Evolutionary conservation across 768 basidiomycete species (phyloP).

Genomic region (Lentinula sp.): DNA sequence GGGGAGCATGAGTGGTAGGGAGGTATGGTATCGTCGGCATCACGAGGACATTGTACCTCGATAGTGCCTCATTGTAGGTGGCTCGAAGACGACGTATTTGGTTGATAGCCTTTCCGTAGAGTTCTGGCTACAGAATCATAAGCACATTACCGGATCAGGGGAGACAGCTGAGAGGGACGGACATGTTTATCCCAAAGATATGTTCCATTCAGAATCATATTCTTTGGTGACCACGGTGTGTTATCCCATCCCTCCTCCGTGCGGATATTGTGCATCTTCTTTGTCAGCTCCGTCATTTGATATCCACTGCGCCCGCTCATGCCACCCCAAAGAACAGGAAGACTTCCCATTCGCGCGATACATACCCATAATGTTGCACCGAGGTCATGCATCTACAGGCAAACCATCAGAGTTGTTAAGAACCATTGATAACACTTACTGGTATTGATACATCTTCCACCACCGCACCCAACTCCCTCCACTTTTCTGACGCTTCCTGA

Average conservation of each 20-base stretch:
- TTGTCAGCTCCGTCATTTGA: not conserved
- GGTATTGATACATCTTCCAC: constrained; percentile 4
- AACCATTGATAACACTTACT: not conserved
- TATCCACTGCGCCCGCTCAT: not conserved
- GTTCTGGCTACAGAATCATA: not conserved
- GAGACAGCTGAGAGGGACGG: not conserved
- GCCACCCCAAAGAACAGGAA: not conserved
- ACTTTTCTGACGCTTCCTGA: not conserved
- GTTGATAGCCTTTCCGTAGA: constrained; percentile 4
- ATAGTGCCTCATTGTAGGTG: not conserved
- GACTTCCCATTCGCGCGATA: not conserved
- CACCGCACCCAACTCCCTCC: not conserved
- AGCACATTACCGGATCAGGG: too few relatives aligned
- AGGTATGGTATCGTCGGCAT: constrained; percentile 7
- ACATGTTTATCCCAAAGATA: constrained; percentile 1
- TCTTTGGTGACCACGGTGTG: not conserved
- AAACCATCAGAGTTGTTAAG: not conserved
- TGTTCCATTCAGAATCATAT: not conserved
- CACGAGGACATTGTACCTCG: not conserved
- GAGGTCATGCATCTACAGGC: not conserved
- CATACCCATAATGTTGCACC: not conserved
- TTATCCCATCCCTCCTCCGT: constrained; percentile 1
- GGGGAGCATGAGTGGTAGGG: not conserved
- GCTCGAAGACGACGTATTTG: not conserved
- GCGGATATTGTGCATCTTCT: not conserved